phyloP scores from a whole-genome alignment of 2,329 filamentous ascomycete species.

The Hawksworthiomyces lignivorus region DNA sequence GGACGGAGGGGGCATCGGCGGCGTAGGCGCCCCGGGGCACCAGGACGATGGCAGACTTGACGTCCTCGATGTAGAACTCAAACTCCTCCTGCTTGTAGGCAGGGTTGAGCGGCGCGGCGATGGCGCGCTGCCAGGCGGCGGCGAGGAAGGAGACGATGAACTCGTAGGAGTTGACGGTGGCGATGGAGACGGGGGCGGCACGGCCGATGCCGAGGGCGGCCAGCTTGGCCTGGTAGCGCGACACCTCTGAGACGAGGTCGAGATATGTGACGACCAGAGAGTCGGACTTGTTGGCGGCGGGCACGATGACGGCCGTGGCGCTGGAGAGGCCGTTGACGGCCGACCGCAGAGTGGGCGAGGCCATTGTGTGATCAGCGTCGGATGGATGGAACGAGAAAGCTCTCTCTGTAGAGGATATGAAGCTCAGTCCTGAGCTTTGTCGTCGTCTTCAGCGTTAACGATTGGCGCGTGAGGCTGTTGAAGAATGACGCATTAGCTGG shows the following conservation, averaged over 20 bases:
- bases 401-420: too few species aligned
- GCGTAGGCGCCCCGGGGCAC: constrained; percentile 65
- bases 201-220: constrained; percentile 64
- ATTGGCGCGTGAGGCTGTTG: too few species aligned
- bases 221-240: constrained; percentile 68
- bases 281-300: constrained; percentile 29
- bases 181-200: constrained; percentile 70
- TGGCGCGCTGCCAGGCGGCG: constrained; percentile 73
- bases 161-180: constrained; percentile 76
- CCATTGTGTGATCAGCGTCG: constrained; percentile 19
- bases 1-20: constrained; percentile 61
- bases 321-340: constrained; percentile 39
- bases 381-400: too few species aligned
- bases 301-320: constrained; percentile 62
- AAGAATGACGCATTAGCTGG: not conserved
- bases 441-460: too few species aligned
- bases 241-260: constrained; percentile 57
- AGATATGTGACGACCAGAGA: constrained; percentile 60
- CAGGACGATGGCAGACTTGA: constrained; percentile 70
- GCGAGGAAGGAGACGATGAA: constrained; percentile 84
- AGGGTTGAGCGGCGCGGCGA: constrained; percentile 80
- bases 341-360: constrained; percentile 41
- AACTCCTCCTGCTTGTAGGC: constrained; percentile 86
- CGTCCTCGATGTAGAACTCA: constrained; percentile 85
- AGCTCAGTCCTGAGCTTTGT: too few species aligned